Conservation (phyloP, 176 grass and related monocot species). For the Raddia distichophylla region DNA sequence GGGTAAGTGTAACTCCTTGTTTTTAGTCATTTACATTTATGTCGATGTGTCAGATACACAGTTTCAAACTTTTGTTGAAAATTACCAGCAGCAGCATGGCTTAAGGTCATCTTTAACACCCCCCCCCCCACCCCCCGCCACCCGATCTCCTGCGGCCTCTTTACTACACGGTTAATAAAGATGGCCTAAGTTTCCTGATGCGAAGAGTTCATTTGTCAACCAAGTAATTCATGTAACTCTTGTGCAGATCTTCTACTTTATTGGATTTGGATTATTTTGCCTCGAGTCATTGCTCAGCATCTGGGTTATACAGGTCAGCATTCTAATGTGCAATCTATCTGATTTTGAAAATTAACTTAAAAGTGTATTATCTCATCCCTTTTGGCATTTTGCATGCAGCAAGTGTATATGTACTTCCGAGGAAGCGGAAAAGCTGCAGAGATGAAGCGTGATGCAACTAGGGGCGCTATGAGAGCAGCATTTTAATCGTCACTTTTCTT, state of each 20-base stretch:
- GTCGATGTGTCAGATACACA: background rate
- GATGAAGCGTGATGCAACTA: conserved; percentile 76
- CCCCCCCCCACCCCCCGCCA: too few species aligned
- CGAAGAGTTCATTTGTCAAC: conserved; percentile 6
- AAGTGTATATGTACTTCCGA: conserved; percentile 99
- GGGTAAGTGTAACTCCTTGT: conserved; percentile 55
- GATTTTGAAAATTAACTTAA: background rate
- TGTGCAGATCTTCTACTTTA: conserved; percentile 88
- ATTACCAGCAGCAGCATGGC: background rate
- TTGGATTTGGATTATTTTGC: conserved; percentile 95
- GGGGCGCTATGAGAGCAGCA: conserved; percentile 75
- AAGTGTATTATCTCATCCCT: conserved; percentile 24
- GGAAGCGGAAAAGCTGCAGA: conserved; percentile 90
- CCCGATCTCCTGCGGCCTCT: too few species aligned
- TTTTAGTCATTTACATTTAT: background rate
- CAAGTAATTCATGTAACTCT: conserved; percentile 32
- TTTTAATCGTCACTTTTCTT: conserved; percentile 53
- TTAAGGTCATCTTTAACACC: background rate
- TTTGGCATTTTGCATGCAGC: conserved; percentile 53
- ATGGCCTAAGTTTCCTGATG: background rate
- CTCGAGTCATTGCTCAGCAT: conserved; percentile 86
- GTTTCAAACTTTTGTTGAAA: conserved; percentile 5
- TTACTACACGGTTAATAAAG: too few species aligned
- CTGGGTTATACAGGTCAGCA: conserved; percentile 93
- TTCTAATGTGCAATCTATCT: conserved; percentile 1